Evolutionary conservation across 2,329 filamentous ascomycete species (phyloP), one percentile per base, ranked within the genome.

Genomic region (Chaetomium olivaceum): DNA sequence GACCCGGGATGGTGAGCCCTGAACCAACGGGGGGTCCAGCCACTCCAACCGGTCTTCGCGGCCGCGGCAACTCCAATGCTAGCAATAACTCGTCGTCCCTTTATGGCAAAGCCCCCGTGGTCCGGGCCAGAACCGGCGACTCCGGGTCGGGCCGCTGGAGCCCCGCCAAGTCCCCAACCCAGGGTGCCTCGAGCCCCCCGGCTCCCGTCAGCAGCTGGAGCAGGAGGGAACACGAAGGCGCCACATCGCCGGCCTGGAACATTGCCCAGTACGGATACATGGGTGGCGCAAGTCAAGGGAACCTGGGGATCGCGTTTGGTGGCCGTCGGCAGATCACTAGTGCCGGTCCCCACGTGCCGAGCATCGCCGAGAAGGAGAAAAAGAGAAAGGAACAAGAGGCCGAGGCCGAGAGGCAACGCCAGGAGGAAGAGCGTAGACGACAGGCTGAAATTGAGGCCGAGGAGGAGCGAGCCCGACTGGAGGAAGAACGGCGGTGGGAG

Each of bases 251-350:
- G 0, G 95, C 95, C 1, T 99, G 95, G 95, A 99, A 98, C 76
- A 98, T 98, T 72, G 91, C 93, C 64, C 95, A 99, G 76, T 99
- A 99, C 75, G 93, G 95, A 8, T 99, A 97, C 78, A 95, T 98
- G 90, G 95, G 95, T 65, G 95, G 95, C 58, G 95, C 95, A 29
- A 97, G 92, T 74, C 95, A 99, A 77, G 94, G 92, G 3, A 98
- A 96, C 73, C 88, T 97, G 68, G 95, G 95, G 21, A 92, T 99
- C 71, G 88, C 91, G 12, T 98, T 98, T 77, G 95, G 95, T 63
- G 92, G 89, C 21, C 87, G 93, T 72, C 87, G 95, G 67, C 95
- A 99, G 79, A 98, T 99, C 75, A 98, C 93, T 9, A 92, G 85
- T 72, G 87, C 92, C 16, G 84, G 87, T 36, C 95, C 95, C 5